These are phyloP conservation scores for Exutisphaerella laricina DNA, from an alignment of 2,329 filamentous ascomycete genomes.

Conservation along the genomic window DNA sequence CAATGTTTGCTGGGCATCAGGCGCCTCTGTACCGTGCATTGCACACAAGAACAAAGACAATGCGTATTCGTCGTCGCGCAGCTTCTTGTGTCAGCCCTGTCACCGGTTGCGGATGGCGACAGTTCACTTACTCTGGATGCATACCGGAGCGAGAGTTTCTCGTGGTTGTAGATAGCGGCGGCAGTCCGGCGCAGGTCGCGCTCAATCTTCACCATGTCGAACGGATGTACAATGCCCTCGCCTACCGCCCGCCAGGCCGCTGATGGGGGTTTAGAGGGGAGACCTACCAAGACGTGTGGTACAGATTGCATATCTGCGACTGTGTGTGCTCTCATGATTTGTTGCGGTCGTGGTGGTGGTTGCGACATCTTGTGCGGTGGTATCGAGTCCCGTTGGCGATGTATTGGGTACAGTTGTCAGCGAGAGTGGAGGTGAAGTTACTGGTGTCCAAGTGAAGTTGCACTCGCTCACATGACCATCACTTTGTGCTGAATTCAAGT, in stretches of 20 bases:
- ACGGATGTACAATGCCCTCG: background rate
- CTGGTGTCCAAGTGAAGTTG: no score
- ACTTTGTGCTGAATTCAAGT: no score
- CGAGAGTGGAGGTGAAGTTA: no score
- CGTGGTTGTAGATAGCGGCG: conserved; percentile 4
- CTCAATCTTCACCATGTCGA: background rate
- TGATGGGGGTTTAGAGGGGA: background rate
- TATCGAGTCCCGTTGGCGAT: no score
- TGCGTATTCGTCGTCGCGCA: background rate
- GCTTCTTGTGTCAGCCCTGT: background rate
- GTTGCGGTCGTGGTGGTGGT: background rate
- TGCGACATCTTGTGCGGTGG: background rate
- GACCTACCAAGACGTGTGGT: background rate
- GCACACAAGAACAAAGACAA: conserved; percentile 5
- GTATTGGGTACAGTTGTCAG: no score
- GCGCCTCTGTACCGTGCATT: background rate
- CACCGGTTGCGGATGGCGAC: no score
- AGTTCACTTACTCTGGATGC: conserved; percentile 3
- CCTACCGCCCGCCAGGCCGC: background rate
- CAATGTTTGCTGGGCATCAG: background rate
- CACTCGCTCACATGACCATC: no score
- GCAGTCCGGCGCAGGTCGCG: conserved; percentile 1
- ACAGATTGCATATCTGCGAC: background rate
- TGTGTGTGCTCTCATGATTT: background rate
- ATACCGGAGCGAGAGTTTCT: conserved; percentile 2